phyloP scores from a whole-genome alignment of 108 stramenopile genomes.

The Nitzschia palea region DNA sequence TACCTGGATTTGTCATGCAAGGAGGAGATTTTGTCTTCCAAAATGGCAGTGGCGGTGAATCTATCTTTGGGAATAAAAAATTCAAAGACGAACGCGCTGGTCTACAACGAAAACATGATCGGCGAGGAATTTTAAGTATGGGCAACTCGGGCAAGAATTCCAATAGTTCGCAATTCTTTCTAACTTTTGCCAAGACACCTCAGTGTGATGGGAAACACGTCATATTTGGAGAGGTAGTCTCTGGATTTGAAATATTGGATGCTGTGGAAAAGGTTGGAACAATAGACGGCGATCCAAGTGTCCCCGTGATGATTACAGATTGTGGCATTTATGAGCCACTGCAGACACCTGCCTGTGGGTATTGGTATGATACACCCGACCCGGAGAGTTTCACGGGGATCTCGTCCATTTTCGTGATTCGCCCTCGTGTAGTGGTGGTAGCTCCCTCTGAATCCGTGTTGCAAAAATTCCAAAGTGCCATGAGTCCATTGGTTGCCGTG shows the following conservation, averaged over 20 bases:
- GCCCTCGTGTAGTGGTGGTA: slow-evolving; percentile 69
- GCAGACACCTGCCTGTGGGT: slow-evolving; percentile 61
- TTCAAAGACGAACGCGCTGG: slow-evolving; percentile 94
- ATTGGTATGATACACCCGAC: slow-evolving; percentile 84
- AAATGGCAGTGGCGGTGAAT: slow-evolving; percentile 96
- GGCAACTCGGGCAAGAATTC: slow-evolving; percentile 94
- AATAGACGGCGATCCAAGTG: slow-evolving; percentile 38
- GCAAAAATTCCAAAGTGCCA: slow-evolving; percentile 50
- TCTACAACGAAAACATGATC: slow-evolving; percentile 77
- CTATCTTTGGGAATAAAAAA: slow-evolving; percentile 83
- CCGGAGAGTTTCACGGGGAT: slow-evolving; percentile 64
- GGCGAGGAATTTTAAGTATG: slow-evolving; percentile 85
- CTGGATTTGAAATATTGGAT: slow-evolving; percentile 76
- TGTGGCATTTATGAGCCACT: slow-evolving; percentile 68
- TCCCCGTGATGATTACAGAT: slow-evolving; percentile 65
- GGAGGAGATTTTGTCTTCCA: slow-evolving; percentile 96
- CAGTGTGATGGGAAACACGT: slow-evolving; percentile 96
- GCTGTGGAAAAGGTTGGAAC: slow-evolving; percentile 52
- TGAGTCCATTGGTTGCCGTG: slow-evolving; percentile 35
- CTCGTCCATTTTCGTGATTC: slow-evolving; percentile 68
- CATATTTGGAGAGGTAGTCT: slow-evolving; percentile 89
- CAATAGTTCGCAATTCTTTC: slow-evolving; percentile 93
- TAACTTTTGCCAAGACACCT: slow-evolving; percentile 74
- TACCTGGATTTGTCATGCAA: slow-evolving; percentile 85
- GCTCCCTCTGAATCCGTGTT: slow-evolving; percentile 49